Evolutionary conservation across 2,329 filamentous ascomycete genomes (phyloP).

Genomic region (Rasamsonia emersonii): DNA sequence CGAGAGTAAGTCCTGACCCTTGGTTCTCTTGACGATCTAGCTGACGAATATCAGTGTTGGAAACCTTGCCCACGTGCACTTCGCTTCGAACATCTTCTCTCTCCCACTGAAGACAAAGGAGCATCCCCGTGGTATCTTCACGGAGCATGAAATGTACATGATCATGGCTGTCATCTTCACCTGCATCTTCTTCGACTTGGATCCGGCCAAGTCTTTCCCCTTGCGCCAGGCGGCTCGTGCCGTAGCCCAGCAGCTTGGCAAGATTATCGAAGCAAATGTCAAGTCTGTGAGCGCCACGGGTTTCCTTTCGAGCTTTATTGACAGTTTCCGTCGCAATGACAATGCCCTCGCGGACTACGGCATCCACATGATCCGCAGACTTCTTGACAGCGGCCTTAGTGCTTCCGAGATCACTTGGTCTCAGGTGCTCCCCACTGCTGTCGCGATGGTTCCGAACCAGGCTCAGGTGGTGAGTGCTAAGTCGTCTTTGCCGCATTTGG

Average conservation of each 20-base stretch:
- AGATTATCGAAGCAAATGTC: conserved; percentile 56
- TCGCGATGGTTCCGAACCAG: conserved; percentile 61
- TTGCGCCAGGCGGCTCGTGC: conserved; percentile 51
- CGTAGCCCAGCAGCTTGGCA: conserved; percentile 51
- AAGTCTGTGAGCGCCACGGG: conserved; percentile 51
- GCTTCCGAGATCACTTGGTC: conserved; percentile 61
- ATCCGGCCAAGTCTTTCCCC: conserved; percentile 59
- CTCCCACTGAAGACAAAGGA: conserved; percentile 47
- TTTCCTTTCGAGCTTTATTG: conserved; percentile 45
- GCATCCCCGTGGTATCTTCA: conserved; percentile 44
- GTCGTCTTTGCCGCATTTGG: conserved; percentile 19
- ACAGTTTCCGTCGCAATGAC: conserved; percentile 41
- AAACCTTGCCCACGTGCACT: conserved; percentile 48
- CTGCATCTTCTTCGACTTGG: conserved; percentile 57
- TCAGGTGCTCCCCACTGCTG: conserved; percentile 60
- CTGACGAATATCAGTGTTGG: conserved; percentile 28
- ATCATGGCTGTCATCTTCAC: conserved; percentile 58
- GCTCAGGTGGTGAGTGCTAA: conserved; percentile 50
- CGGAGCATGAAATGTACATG: conserved; percentile 49
- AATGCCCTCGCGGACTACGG: conserved; percentile 57
- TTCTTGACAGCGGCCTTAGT: conserved; percentile 56
- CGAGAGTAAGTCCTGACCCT: conserved; percentile 38
- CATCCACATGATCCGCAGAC: conserved; percentile 53
- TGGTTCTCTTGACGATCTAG: background rate
- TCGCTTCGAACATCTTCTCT: conserved; percentile 47